Conservation (phyloP, 192 early-diverging fungal species). For the Gaertneriomyces sp. region DNA sequence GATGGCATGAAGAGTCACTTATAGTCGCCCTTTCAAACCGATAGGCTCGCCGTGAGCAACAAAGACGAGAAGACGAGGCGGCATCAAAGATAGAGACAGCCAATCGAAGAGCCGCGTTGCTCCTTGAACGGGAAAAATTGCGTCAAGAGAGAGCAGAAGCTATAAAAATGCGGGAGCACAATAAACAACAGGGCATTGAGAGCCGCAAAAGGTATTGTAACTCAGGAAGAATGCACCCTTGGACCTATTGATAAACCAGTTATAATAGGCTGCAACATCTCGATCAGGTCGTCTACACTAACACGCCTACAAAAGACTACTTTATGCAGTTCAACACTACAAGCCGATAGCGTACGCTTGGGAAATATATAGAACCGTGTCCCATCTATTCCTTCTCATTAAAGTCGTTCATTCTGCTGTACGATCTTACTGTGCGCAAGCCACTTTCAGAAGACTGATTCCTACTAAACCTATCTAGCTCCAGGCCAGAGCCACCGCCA, state of each 20-base stretch:
- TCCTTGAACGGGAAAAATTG: constrained; percentile 43
- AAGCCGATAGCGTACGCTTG: constrained; percentile 17
- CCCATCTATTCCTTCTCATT: too few species aligned
- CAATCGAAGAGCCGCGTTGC: constrained; percentile 38
- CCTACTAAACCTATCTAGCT: too few species aligned
- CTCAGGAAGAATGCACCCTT: too few species aligned
- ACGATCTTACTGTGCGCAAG: too few species aligned
- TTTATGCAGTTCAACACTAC: constrained; percentile 59
- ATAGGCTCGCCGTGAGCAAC: constrained; percentile 25
- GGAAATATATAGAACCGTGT: background rate
- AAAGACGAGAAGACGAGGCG: constrained; percentile 30
- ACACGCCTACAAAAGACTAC: constrained; percentile 46
- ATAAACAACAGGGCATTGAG: constrained; percentile 24
- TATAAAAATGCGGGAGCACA: constrained; percentile 34
- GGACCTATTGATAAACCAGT: background rate
- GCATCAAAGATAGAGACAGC: constrained; percentile 39
- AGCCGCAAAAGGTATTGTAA: too few species aligned
- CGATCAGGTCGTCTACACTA: constrained; percentile 53
- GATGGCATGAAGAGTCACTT: background rate
- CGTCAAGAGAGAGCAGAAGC: constrained; percentile 34
- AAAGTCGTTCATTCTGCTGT: too few species aligned
- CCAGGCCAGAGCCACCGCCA: too few species aligned
- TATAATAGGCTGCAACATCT: constrained; percentile 20
- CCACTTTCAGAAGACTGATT: too few species aligned
- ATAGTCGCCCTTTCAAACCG: background rate